Evolutionary conservation across 768 basidiomycete genomes (phyloP).

Genomic region (Pulveroboletus sp.): DNA sequence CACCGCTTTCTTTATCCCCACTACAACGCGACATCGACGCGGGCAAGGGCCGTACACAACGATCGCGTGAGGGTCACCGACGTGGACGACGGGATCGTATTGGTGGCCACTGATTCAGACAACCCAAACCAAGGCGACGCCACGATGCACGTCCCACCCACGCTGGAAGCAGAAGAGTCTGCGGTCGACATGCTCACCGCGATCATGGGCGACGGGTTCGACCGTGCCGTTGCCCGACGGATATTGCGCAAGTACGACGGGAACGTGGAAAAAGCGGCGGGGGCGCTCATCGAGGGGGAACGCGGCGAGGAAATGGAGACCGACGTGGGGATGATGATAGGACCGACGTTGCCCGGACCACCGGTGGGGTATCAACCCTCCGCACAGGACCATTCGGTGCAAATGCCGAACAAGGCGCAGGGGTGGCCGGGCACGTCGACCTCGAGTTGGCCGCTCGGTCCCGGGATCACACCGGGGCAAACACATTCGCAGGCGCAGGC

Average conservation of each 20-base stretch:
- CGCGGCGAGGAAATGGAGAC: conserved; percentile 33
- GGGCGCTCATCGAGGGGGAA: conserved; percentile 54
- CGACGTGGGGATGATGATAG: neutral
- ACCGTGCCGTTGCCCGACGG: conserved; percentile 48
- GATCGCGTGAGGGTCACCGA: no score
- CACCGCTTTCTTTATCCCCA: conserved; percentile 10
- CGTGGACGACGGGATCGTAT: no score
- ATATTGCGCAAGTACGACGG: conserved; percentile 61
- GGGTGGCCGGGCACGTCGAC: conserved; percentile 6
- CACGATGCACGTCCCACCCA: conserved; percentile 20
- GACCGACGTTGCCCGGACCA: neutral
- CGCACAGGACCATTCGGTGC: no score
- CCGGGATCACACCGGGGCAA: neutral
- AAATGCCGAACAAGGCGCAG: no score
- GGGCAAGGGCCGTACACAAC: no score
- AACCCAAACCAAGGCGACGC: no score
- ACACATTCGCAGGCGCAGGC: neutral
- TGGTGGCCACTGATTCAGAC: no score
- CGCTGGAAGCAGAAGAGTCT: conserved; percentile 28
- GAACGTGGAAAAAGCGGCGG: conserved; percentile 53
- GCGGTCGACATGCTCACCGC: conserved; percentile 33
- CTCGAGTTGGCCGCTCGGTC: conserved; percentile 6
- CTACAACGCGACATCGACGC: neutral
- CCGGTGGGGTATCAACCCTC: no score
- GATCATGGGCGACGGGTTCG: conserved; percentile 40